phyloP scores from a whole-genome alignment of 1,284 basidiomycete species.

The Ceratobasidium sp. region DNA sequence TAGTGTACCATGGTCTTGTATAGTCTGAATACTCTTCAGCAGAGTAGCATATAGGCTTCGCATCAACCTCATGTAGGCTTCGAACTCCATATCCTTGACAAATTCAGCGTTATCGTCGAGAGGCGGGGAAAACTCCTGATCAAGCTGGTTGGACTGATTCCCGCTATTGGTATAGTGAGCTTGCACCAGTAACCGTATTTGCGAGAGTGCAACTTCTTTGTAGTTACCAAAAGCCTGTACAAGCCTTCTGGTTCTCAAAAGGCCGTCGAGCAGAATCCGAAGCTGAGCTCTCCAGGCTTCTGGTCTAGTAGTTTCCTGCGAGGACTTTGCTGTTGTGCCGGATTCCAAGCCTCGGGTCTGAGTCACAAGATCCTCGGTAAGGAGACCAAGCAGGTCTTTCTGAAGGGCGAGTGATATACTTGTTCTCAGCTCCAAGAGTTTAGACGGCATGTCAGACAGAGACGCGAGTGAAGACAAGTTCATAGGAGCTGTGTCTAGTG shows the following conservation, averaged over 20 bases:
- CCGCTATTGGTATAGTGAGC: slow-evolving; percentile 38
- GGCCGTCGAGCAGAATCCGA: slow-evolving; percentile 65
- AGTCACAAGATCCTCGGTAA: slow-evolving; percentile 12
- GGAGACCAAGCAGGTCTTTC: slow-evolving; percentile 18
- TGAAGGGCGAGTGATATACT: slow-evolving; percentile 19
- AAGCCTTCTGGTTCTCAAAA: slow-evolving; percentile 76
- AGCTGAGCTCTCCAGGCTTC: slow-evolving; percentile 31
- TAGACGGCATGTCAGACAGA: slow-evolving; percentile 45
- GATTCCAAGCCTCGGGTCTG: slow-evolving; percentile 11
- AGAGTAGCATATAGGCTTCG: slow-evolving; percentile 39
- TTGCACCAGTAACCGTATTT: slow-evolving; percentile 65
- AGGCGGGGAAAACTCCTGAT: background rate
- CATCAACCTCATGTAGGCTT: slow-evolving; percentile 39
- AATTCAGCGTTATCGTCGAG: slow-evolving; percentile 15
- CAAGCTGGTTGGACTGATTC: background rate
- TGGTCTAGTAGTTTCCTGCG: background rate
- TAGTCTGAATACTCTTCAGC: slow-evolving; percentile 38
- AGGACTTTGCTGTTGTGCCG: background rate
- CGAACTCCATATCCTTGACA: slow-evolving; percentile 38
- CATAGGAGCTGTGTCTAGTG: background rate
- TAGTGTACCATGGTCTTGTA: slow-evolving; percentile 25
- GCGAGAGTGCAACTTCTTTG: slow-evolving; percentile 74
- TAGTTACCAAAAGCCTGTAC: slow-evolving; percentile 75
- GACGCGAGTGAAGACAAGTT: slow-evolving; percentile 46
- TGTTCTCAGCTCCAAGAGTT: slow-evolving; percentile 41